Evolutionary conservation across 306 rosid genomes (phyloP).

Genomic region (Rosa rugosa): DNA sequence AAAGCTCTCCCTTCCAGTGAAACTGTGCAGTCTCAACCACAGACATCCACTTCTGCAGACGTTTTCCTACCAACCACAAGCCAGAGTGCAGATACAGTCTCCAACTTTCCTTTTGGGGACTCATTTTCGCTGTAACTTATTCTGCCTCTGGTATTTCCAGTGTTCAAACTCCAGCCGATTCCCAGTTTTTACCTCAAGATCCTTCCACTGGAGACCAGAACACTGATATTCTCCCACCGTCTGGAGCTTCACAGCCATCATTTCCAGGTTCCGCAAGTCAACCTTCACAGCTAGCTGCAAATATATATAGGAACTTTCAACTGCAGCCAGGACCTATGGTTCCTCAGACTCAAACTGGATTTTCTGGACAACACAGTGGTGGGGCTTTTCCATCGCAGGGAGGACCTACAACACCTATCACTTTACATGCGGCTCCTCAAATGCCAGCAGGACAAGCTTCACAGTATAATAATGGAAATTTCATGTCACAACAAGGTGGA

Average conservation of each 20-base stretch:
- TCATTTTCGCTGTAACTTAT: slow-evolving; percentile 60
- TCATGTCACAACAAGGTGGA: slow-evolving; percentile 23
- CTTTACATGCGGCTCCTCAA: slow-evolving; percentile 51
- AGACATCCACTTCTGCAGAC: slow-evolving; percentile 27
- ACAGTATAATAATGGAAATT: slow-evolving; percentile 33
- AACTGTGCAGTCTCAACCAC: slow-evolving; percentile 48
- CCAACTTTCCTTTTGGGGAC: slow-evolving; percentile 57
- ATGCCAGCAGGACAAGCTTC: slow-evolving; percentile 49
- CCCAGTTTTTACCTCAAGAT: slow-evolving; percentile 47
- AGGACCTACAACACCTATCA: slow-evolving; percentile 44
- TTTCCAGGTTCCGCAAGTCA: too few relatives aligned
- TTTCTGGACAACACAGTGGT: slow-evolving; percentile 49
- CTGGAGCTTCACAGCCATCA: slow-evolving; percentile 40
- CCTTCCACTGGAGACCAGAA: slow-evolving; percentile 33
- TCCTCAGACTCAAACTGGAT: slow-evolving; percentile 55
- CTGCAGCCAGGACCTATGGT: slow-evolving; percentile 42
- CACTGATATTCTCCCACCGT: slow-evolving; percentile 71
- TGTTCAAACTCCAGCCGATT: slow-evolving; percentile 40
- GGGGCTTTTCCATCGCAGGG: slow-evolving; percentile 53
- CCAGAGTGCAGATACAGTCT: slow-evolving; percentile 41
- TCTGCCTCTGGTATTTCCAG: slow-evolving; percentile 35
- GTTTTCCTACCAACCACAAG: background rate
- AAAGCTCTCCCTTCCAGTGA: slow-evolving; percentile 65
- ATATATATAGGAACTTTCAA: slow-evolving; percentile 49
- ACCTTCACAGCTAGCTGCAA: slow-evolving; percentile 43